Conservation (phyloP, 1,284 basidiomycete species). For the Marasmius tenuissimus region DNA sequence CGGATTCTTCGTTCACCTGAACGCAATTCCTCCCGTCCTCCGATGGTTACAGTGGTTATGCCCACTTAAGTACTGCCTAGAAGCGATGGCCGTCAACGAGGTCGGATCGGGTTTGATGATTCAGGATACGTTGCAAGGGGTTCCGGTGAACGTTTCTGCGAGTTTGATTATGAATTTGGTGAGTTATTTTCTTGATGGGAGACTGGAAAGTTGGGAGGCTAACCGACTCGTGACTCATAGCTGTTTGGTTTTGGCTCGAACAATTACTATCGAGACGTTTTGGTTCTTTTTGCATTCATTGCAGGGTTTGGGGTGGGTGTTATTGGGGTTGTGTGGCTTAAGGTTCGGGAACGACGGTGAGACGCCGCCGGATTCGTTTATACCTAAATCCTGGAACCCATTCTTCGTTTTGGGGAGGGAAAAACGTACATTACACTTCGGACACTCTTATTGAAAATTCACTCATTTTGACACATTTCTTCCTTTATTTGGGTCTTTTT, state of each 20-base stretch:
- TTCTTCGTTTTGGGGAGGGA: no score
- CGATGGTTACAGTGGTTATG: constrained; percentile 86
- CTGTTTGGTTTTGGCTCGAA: constrained; percentile 80
- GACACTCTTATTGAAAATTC: no score
- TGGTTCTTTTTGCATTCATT: constrained; percentile 83
- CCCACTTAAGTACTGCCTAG: constrained; percentile 72
- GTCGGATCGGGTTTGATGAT: constrained; percentile 85
- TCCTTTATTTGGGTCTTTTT: no score
- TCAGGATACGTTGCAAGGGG: constrained; percentile 75
- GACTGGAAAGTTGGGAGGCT: not conserved
- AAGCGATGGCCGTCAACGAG: constrained; percentile 87
- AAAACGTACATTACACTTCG: no score
- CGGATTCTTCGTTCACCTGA: constrained; percentile 84
- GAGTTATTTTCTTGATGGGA: constrained; percentile 24
- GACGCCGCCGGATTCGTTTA: no score
- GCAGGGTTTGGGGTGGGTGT: constrained; percentile 72
- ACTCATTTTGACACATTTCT: no score
- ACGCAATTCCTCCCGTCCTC: constrained; percentile 77
- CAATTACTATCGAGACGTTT: constrained; percentile 83
- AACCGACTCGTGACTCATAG: constrained; percentile 28
- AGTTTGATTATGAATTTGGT: constrained; percentile 81
- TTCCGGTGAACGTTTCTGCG: constrained; percentile 78
- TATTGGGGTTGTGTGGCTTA: constrained; percentile 71
- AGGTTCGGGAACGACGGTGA: constrained; percentile 56
- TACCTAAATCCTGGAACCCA: no score